Percentiles rank a stretch among this genome's conserved stretches.
Evolutionary conservation across 805 yeast genomes (phyloP).

Genomic region (Metschnikowia gruessii): DNA sequence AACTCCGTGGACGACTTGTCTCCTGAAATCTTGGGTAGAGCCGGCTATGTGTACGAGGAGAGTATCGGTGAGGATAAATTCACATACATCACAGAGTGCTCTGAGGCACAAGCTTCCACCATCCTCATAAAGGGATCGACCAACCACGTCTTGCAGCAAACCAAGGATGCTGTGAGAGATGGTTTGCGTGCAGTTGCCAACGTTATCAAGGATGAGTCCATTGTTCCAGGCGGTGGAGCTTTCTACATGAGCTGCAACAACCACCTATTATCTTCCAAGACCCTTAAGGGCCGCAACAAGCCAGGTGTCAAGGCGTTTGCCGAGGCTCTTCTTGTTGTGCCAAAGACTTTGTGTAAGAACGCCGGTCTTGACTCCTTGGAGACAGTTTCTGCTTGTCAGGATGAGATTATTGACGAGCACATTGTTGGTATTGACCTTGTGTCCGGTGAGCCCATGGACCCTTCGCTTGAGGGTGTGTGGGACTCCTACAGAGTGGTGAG

Average conservation of each 20-base stretch:
- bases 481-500: constrained; percentile 93
- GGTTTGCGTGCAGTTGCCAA: constrained; percentile 94
- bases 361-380: constrained; percentile 94
- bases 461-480: constrained; percentile 92
- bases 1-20: constrained; percentile 92
- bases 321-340: constrained; percentile 85
- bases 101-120: constrained; percentile 87
- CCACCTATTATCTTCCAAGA: constrained; percentile 51
- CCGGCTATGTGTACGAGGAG: constrained; percentile 89
- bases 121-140: constrained; percentile 93
- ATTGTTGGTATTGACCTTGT: constrained; percentile 87
- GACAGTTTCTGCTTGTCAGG: constrained; percentile 84
- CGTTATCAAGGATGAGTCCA: constrained; percentile 76
- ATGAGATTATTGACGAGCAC: constrained; percentile 76
- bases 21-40: constrained; percentile 76
- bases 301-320: constrained; percentile 93
- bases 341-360: constrained; percentile 87
- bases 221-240: constrained; percentile 97
- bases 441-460: constrained; percentile 95
- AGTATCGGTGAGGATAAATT: constrained; percentile 96
- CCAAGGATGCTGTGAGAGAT: constrained; percentile 96
- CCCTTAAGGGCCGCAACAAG: constrained; percentile 78
- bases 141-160: constrained; percentile 81
- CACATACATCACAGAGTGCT: constrained; percentile 89
- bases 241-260: constrained; percentile 81